These are phyloP conservation scores for Triticum urartu DNA, from an alignment of 176 grass and related monocot genomes.

Conservation along the genomic window DNA sequence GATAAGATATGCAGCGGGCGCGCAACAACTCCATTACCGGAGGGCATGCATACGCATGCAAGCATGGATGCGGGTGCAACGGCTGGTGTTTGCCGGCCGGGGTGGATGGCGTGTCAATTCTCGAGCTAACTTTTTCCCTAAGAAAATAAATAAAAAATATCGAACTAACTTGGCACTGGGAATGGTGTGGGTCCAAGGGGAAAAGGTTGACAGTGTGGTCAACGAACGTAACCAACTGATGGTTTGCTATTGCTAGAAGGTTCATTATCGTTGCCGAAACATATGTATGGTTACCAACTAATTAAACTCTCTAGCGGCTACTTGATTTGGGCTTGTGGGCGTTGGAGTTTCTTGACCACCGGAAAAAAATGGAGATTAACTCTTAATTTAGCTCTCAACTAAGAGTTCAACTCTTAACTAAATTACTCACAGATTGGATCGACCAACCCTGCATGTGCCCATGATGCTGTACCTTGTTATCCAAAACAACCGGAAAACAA, in stretches of 20 bases:
- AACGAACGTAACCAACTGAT: neutral
- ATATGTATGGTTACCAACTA: too few relatives aligned
- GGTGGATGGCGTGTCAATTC: constrained; percentile 37
- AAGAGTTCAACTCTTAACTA: too few relatives aligned
- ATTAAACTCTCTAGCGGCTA: too few relatives aligned
- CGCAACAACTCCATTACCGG: constrained; percentile 32
- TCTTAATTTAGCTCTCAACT: too few relatives aligned
- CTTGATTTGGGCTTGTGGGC: too few relatives aligned
- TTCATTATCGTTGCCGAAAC: too few relatives aligned
- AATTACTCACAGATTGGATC: too few relatives aligned
- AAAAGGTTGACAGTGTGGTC: neutral
- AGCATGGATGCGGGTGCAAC: neutral
- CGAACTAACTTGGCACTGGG: neutral
- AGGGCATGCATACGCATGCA: too few relatives aligned
- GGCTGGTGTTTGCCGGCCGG: neutral
- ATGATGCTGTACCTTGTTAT: neutral
- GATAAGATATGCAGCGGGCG: neutral
- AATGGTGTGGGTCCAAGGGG: neutral
- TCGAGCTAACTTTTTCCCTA: constrained; percentile 17
- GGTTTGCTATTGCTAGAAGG: neutral
- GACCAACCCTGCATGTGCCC: too few relatives aligned
- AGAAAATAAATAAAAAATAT: too few relatives aligned
- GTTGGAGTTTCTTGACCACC: too few relatives aligned
- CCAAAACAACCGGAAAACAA: neutral
- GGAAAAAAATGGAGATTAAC: too few relatives aligned